These are phyloP conservation scores for Scytalidium sp. DNA, from an alignment of 2,329 filamentous ascomycete genomes.

Conservation along the genomic window DNA sequence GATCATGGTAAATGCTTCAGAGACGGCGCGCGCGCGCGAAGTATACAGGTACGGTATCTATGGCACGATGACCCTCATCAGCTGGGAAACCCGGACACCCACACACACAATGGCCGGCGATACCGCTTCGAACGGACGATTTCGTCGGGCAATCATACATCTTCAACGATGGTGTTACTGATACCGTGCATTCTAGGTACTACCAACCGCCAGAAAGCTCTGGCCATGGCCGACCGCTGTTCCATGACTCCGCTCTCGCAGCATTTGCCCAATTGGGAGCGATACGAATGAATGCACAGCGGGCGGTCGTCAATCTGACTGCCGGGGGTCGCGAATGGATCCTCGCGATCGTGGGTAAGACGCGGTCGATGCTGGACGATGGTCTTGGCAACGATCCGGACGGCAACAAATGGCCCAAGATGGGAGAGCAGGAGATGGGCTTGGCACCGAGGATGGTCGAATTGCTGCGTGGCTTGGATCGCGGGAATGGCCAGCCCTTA, in stretches of 20 bases:
- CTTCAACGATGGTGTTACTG: no score
- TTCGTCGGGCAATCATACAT: background rate
- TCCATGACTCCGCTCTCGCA: conserved; percentile 39
- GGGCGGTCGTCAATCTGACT: conserved; percentile 40
- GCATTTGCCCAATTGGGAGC: conserved; percentile 47
- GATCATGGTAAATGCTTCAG: no score
- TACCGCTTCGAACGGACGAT: background rate
- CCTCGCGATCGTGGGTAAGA: conserved; percentile 22
- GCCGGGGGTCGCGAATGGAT: conserved; percentile 18
- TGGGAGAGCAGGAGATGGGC: background rate
- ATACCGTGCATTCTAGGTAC: no score
- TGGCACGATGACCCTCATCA: background rate
- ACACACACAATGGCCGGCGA: background rate
- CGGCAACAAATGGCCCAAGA: conserved; percentile 16
- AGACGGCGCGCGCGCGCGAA: conserved; percentile 20
- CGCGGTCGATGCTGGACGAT: conserved; percentile 21
- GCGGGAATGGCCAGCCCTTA: conserved; percentile 11
- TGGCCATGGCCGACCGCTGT: conserved; percentile 23
- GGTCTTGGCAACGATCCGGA: conserved; percentile 27
- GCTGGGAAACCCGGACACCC: background rate
- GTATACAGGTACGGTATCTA: conserved; percentile 17
- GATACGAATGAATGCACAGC: conserved; percentile 42
- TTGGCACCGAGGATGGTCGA: conserved; percentile 12
- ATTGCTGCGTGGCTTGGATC: conserved; percentile 15
- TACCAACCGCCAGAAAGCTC: conserved; percentile 11